Evolutionary conservation across 768 basidiomycete genomes (phyloP), one percentile per base, ranked within the genome.

Genomic region (Hygrophorus russula): DNA sequence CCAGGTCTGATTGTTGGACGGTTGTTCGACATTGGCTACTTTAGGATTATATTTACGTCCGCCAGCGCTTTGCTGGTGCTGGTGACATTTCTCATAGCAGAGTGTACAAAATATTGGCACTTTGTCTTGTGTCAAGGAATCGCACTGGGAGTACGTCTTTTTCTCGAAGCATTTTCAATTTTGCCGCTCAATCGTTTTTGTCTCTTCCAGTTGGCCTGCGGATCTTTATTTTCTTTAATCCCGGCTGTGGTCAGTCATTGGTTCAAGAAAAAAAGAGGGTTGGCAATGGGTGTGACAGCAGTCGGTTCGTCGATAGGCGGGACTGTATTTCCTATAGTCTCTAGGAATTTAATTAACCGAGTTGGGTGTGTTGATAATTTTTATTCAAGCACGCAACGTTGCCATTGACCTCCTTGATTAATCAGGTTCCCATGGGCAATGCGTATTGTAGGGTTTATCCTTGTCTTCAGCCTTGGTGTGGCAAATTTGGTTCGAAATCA

Each of bases 361-460:
- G 66, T 82, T 1, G 78, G 80, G 80, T 76, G 53, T 17, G 35
- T 39, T 12, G n/a, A n/a, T 27, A 34, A 12, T 29, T 33, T n/a
- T 24, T 8, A 5, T 2, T 1, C 30, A 36, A 24, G 7, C 24
- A 36, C 35, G 20, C 36, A 37, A 37, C 28, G 27, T 46, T 27
- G 36, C 13, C 15, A 11, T 48, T 27, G 19, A 18, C 18, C 5
- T 13, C n/a, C 29, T 19, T 45, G 6, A 27, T 35, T 5, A 9
- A 30, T 30, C 34, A 81, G 80, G 3, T 84, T 84, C 58, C 66
- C 69, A 37, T 83, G 81, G 82, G 76, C 82, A 0, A 71, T 82
- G 68, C 70, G 80, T 9, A 70, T 78, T 37, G 59, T 83, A 33
- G 80, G 69, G 3, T 77, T 82, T 50, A 71, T 80, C 14, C 48